These are phyloP conservation scores for Beauveria medogensis DNA, from an alignment of 2,329 filamentous ascomycete genomes.

Conservation along the genomic window DNA sequence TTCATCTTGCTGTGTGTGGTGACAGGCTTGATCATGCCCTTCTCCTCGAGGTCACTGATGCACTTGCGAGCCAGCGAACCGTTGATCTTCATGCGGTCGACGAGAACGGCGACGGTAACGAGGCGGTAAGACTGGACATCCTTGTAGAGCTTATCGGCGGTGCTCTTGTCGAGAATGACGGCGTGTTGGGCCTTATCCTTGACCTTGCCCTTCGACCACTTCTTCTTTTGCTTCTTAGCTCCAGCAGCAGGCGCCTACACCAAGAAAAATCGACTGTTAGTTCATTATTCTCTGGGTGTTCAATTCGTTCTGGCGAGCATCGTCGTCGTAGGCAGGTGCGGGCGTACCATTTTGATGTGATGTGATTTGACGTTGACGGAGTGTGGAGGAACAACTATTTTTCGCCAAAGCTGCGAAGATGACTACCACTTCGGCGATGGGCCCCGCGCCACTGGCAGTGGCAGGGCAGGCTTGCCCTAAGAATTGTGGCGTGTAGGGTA, in stretches of 20 bases:
- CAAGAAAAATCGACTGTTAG: conserved; percentile 9
- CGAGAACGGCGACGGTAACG: conserved; percentile 95
- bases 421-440: conserved; percentile 20
- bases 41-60: conserved; percentile 90
- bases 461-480: conserved; percentile 37
- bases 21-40: conserved; percentile 96
- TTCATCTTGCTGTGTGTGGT: conserved; percentile 94
- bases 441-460: conserved; percentile 14
- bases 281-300: conserved; percentile 11
- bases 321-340: conserved; percentile 8
- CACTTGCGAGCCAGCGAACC: conserved; percentile 88
- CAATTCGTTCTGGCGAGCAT: conserved; percentile 9
- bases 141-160: conserved; percentile 98
- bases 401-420: conserved; percentile 21
- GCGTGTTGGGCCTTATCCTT: conserved; percentile 99
- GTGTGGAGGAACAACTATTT: conserved; percentile 26
- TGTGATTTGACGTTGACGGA: conserved; percentile 31
- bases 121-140: conserved; percentile 99
- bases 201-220: conserved; percentile 59
- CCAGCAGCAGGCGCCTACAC: conserved; percentile 34
- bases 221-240: conserved; percentile 39
- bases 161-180: conserved; percentile 97
- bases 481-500: conserved; percentile 21
- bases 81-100: conserved; percentile 99
- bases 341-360: conserved; percentile 37